Conservation (phyloP, 2,329 filamentous ascomycete genomes). For the Gyromitra esculenta region DNA sequence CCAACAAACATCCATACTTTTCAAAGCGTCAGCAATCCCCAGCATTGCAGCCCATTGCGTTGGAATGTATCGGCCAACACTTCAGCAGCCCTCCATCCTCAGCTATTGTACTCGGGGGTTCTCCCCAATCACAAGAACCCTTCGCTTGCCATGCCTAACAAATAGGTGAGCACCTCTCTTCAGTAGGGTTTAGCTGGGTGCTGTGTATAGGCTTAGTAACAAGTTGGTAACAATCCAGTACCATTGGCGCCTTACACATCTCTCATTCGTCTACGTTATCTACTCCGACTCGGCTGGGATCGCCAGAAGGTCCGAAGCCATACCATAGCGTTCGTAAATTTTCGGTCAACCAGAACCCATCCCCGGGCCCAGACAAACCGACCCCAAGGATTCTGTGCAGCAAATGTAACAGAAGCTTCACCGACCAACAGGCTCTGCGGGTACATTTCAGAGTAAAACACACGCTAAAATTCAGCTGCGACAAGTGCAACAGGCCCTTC, state of each 20-base stretch:
- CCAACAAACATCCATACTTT: neutral
- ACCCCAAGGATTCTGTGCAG: neutral
- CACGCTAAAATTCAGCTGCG: neutral
- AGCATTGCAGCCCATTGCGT: no score
- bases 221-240: neutral
- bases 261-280: neutral
- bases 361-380: no score
- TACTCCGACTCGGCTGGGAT: neutral
- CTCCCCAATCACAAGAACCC: no score
- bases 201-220: no score
- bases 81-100: neutral
- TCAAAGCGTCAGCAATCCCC: neutral
- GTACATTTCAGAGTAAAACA: neutral
- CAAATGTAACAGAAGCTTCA: neutral
- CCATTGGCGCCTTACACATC: neutral
- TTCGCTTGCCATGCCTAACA: neutral
- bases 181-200: no score
- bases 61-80: conserved; percentile 2
- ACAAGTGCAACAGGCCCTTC: neutral
- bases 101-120: neutral
- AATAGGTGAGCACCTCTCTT: neutral
- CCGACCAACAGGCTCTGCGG: neutral
- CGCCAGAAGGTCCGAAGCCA: neutral
- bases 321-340: neutral
- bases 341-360: neutral